Evolutionary conservation across 805 yeast genomes (phyloP).

Genomic region (Yarrowia yakushimensis): DNA sequence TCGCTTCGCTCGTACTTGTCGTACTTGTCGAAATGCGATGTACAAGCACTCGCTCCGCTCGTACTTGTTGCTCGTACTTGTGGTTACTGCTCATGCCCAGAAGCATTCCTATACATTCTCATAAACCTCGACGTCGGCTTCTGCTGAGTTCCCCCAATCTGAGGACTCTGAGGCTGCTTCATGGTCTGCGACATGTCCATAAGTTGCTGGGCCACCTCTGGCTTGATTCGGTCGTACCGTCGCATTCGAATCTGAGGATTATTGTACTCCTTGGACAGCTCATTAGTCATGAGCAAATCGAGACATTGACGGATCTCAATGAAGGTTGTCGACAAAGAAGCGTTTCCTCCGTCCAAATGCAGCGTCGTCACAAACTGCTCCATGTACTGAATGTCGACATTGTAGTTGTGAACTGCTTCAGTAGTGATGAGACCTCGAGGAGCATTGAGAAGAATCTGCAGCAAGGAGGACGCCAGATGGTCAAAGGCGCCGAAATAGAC

Average conservation of each 20-base stretch:
- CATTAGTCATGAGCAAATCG: conserved; percentile 57
- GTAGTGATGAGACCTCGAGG: conserved; percentile 53
- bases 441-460: conserved; percentile 53
- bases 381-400: conserved; percentile 71
- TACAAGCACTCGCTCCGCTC: neutral
- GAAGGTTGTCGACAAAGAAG: conserved; percentile 61
- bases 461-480: conserved; percentile 68
- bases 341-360: conserved; percentile 35
- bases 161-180: conserved; percentile 21
- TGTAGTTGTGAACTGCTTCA: conserved; percentile 68
- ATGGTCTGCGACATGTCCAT: conserved; percentile 35
- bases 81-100: neutral
- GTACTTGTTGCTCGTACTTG: no score
- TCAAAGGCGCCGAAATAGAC: conserved; percentile 86
- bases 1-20: neutral
- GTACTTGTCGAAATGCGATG: neutral
- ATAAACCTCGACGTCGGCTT: conserved; percentile 15
- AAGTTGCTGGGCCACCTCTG: conserved; percentile 63
- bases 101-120: conserved; percentile 11
- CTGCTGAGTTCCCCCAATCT: conserved; percentile 3
- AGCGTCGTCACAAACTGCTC: conserved; percentile 48
- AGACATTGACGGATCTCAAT: conserved; percentile 77
- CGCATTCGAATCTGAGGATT: conserved; percentile 54
- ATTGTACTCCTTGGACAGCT: conserved; percentile 60
- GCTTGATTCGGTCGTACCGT: conserved; percentile 68